Percentiles rank a stretch among this genome's conserved stretches.
Conservation (phyloP, 352 stramenopile genomes). For the Pythium rishiriense region DNA sequence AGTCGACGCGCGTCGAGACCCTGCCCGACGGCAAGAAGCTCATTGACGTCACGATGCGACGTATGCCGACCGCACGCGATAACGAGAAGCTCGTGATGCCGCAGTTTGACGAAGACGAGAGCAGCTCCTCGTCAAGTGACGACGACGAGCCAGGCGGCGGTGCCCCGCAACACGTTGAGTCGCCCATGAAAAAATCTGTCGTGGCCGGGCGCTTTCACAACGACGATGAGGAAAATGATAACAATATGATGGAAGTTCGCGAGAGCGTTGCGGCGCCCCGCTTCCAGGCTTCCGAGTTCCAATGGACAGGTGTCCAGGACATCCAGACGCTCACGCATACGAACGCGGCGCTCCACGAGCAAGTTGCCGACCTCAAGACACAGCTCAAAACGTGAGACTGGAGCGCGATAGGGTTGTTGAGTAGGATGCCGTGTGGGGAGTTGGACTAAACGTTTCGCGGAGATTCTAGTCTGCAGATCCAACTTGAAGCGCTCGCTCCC, state of each 20-base stretch:
- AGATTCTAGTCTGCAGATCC: conserved; percentile 55
- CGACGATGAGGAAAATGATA: conserved; percentile 18
- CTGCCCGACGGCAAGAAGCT: conserved; percentile 49
- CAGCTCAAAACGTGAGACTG: conserved; percentile 56
- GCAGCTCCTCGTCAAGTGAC: conserved; percentile 41
- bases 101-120: conserved; percentile 70
- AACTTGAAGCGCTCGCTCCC: conserved; percentile 62
- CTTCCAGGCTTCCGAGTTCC: conserved; percentile 37
- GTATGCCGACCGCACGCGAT: background rate
- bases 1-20: conserved; percentile 43
- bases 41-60: conserved; percentile 55
- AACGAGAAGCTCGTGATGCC: conserved; percentile 55
- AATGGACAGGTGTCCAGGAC: conserved; percentile 53
- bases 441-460: background rate
- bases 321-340: conserved; percentile 68
- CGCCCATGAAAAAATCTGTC: conserved; percentile 2
- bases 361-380: conserved; percentile 49
- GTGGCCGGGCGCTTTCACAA: conserved; percentile 10
- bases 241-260: background rate
- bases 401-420: background rate
- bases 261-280: background rate
- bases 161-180: background rate
- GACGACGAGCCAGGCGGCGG: conserved; percentile 13
- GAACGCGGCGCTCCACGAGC: conserved; percentile 44
- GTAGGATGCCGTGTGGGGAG: background rate